Evolutionary conservation across 2,329 filamentous ascomycete species (phyloP).

Genomic region (Penicillium sp.): DNA sequence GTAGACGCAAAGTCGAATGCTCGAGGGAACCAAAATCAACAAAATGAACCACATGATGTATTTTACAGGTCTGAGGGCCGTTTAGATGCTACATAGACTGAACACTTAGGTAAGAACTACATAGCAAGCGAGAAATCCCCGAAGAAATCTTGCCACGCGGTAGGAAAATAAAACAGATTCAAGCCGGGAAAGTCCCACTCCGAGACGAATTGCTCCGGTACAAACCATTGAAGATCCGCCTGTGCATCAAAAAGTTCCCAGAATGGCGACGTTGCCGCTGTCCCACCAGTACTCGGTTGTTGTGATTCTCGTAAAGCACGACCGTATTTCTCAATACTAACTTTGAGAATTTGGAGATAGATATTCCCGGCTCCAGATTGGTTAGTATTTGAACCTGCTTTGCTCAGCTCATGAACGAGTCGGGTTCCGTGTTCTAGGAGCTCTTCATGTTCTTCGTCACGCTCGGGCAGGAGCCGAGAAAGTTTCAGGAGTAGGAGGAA

Average conservation of each 20-base stretch:
- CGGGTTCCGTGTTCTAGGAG: conserved; percentile 47
- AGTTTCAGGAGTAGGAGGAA: conserved; percentile 57
- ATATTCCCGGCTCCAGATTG: conserved; percentile 46
- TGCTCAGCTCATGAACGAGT: conserved; percentile 46
- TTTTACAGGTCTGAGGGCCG: no score
- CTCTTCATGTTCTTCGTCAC: conserved; percentile 38
- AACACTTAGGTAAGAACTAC: conserved; percentile 2
- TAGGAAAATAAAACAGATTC: conserved; percentile 52
- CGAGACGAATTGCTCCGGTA: conserved; percentile 57
- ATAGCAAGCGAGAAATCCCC: conserved; percentile 42
- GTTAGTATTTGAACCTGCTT: conserved; percentile 31
- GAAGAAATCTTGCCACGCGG: conserved; percentile 51
- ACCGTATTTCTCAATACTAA: conserved; percentile 54
- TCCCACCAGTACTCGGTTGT: conserved; percentile 14
- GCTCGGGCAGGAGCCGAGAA: conserved; percentile 50
- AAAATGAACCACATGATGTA: no score
- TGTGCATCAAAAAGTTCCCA: conserved; percentile 42
- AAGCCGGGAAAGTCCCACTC: conserved; percentile 60
- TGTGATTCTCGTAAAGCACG: conserved; percentile 43
- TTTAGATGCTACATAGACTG: background rate
- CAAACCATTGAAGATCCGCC: conserved; percentile 54
- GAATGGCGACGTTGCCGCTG: conserved; percentile 27
- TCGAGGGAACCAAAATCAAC: no score
- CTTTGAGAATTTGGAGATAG: conserved; percentile 51
- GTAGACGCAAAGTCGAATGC: no score